phyloP scores from a whole-genome alignment of 2,329 filamentous ascomycete species.

The Epichloe brachyelytri region DNA sequence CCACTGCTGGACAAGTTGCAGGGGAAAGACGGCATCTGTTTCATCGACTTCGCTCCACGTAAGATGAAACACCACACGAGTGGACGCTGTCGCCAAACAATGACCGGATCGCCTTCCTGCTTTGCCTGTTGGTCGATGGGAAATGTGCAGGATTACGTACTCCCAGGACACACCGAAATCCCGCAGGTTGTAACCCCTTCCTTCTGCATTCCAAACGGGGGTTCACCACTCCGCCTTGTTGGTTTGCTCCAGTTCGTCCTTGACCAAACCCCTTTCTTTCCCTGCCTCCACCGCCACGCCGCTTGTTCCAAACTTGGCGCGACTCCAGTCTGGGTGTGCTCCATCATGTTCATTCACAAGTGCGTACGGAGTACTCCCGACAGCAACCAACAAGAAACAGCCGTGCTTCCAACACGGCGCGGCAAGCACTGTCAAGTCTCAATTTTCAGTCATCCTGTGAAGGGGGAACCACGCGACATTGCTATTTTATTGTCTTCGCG shows the following conservation, averaged over 20 bases:
- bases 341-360: no score
- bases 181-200: no score
- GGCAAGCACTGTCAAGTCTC: no score
- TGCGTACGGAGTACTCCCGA: no score
- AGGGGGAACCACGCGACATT: no score
- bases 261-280: neutral
- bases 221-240: neutral
- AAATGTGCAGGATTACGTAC: neutral
- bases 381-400: no score
- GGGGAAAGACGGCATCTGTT: conserved; percentile 1
- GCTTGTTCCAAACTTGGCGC: neutral
- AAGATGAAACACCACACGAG: conserved; percentile 4
- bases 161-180: no score
- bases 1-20: neutral
- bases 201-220: no score
- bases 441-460: no score
- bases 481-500: neutral
- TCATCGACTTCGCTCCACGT: neutral
- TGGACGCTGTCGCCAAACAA: neutral
- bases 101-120: no score
- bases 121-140: neutral
- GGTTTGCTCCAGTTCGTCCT: neutral
- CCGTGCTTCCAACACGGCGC: no score
- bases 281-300: neutral
- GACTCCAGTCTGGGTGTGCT: neutral